Percentiles rank a stretch among this genome's conserved stretches.
phyloP scores from a whole-genome alignment of 2,329 filamentous ascomycete genomes.

The Fusarium tupiense region DNA sequence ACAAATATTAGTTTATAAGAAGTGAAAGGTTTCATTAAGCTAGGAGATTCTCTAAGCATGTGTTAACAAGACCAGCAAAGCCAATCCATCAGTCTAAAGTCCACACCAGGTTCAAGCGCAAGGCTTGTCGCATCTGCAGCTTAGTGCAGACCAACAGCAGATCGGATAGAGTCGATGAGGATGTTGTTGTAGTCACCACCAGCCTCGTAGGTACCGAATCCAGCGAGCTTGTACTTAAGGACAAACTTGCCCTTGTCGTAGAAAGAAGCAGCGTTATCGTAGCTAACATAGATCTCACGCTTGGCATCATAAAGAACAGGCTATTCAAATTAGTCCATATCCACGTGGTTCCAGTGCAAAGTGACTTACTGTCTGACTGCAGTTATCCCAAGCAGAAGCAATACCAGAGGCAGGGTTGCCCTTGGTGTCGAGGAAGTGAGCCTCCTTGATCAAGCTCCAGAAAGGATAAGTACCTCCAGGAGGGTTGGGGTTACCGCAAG shows the following conservation, averaged over 20 bases:
- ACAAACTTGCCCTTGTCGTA: constrained; percentile 30
- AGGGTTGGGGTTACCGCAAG: constrained; percentile 26
- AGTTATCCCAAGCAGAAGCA: constrained; percentile 22
- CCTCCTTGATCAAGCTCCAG: constrained; percentile 38
- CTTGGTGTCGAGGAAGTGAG: constrained; percentile 15
- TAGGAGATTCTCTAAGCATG: neutral
- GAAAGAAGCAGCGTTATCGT: constrained; percentile 30
- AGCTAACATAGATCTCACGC: constrained; percentile 34
- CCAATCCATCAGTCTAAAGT: neutral
- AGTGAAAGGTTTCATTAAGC: neutral
- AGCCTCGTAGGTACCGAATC: constrained; percentile 32
- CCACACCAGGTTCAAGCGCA: neutral
- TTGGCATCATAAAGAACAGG: constrained; percentile 21
- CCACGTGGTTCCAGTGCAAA: fast-evolving
- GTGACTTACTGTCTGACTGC: constrained; percentile 33
- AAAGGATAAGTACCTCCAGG: constrained; percentile 32
- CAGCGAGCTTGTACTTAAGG: constrained; percentile 15
- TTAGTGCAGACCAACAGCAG: constrained; percentile 9
- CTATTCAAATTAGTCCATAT: neutral
- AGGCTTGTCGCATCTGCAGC: neutral
- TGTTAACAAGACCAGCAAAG: neutral
- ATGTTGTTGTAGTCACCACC: constrained; percentile 39
- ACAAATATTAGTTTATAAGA: neutral
- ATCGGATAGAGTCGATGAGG: constrained; percentile 30
- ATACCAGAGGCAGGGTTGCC: constrained; percentile 30